Evolutionary conservation across 2,329 filamentous ascomycete species (phyloP).

Genomic region (Cryphonectria parasitica): DNA sequence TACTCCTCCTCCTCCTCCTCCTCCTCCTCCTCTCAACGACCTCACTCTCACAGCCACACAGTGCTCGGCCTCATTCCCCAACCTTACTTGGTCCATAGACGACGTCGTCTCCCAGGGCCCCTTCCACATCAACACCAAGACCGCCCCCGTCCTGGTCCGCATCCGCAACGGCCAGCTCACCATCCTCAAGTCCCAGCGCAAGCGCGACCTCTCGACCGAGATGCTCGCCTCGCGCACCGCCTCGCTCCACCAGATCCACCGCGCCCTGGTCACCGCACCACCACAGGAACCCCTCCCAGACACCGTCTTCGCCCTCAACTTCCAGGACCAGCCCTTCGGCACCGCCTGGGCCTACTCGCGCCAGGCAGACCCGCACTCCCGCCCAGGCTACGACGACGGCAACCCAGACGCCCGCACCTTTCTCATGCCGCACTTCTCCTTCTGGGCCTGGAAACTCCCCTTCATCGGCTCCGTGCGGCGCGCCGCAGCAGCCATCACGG

Average conservation of each 20-base stretch:
- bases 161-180: conserved; percentile 50
- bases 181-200: conserved; percentile 48
- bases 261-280: conserved; percentile 55
- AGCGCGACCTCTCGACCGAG: conserved; percentile 45
- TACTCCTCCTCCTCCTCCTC: background rate
- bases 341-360: conserved; percentile 53
- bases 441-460: conserved; percentile 57
- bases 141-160: conserved; percentile 46
- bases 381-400: conserved; percentile 29
- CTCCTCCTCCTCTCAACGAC: conserved; percentile 37
- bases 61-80: conserved; percentile 50
- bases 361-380: conserved; percentile 43
- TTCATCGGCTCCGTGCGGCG: conserved; percentile 51
- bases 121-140: conserved; percentile 45
- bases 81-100: conserved; percentile 51
- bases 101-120: conserved; percentile 47
- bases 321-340: conserved; percentile 53
- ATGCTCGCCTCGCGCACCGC: conserved; percentile 54
- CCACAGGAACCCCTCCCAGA: conserved; percentile 44
- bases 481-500: conserved; percentile 43
- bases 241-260: conserved; percentile 57
- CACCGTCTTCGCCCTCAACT: conserved; percentile 56
- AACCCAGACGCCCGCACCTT: conserved; percentile 44
- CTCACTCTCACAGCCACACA: conserved; percentile 47
- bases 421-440: conserved; percentile 60